Percentiles rank a stretch among this genome's conserved stretches.
phyloP scores from a whole-genome alignment of 179 eudicot genomes.

The Actinidia polygama region DNA sequence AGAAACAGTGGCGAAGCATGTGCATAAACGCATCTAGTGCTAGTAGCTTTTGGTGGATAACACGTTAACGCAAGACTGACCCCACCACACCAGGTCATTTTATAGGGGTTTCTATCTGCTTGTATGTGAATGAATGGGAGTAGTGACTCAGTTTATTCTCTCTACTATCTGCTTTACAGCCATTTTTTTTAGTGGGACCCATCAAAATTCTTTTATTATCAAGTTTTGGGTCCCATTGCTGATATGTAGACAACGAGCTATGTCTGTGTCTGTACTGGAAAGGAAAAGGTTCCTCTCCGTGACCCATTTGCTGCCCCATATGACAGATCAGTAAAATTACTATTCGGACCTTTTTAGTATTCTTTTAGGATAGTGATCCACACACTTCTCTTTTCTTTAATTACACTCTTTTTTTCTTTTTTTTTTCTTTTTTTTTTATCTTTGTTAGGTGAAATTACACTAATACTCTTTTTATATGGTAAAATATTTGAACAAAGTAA shows the following conservation, averaged over 20 bases:
- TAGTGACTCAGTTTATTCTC: constrained; percentile 9
- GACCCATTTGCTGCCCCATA: constrained; percentile 6
- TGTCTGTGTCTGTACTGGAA: background rate
- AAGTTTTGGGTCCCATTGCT: constrained; percentile 7
- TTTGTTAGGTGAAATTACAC: no score
- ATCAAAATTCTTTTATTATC: background rate
- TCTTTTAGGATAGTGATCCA: no score
- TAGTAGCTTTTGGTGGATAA: background rate
- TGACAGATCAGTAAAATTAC: no score
- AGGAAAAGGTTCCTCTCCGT: background rate
- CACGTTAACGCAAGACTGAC: background rate
- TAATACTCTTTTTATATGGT: no score
- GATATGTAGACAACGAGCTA: background rate
- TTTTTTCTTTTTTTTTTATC: no score
- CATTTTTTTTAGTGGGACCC: constrained; percentile 18
- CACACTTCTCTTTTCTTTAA: no score
- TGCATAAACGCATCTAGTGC: background rate
- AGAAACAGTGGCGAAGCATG: no score
- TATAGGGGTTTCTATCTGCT: background rate
- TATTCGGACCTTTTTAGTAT: no score
- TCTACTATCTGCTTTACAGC: constrained; percentile 26
- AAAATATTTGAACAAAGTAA: no score
- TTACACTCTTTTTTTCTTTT: no score
- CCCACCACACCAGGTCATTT: background rate
- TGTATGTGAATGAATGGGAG: background rate